Conservation (phyloP, 163 green algal genomes). For the Prototheca stagnorum region DNA sequence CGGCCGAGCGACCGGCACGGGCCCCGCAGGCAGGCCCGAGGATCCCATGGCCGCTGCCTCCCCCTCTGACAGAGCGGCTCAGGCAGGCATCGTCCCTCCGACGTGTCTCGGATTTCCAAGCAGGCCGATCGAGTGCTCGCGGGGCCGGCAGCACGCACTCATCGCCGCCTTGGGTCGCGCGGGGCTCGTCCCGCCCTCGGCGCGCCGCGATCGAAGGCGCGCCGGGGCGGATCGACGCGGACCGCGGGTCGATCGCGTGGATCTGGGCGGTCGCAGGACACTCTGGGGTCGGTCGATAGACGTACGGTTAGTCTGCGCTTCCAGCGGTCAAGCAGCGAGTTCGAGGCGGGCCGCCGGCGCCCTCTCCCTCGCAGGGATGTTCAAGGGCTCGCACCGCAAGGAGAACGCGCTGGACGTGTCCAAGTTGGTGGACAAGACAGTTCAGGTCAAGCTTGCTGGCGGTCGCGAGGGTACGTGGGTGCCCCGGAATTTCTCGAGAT, state of each 20-base stretch:
- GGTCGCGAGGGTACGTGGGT: slow-evolving; percentile 69
- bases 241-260: not conserved
- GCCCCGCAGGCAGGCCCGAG: not conserved
- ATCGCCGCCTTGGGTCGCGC: too few species aligned
- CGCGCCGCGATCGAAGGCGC: not conserved
- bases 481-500: not conserved
- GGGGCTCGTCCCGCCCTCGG: too few species aligned
- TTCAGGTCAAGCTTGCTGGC: slow-evolving; percentile 89
- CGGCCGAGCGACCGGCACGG: not conserved
- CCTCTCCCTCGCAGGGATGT: not conserved
- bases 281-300: not conserved
- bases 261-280: not conserved
- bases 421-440: slow-evolving; percentile 87
- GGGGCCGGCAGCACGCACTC: too few species aligned
- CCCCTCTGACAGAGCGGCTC: not conserved
- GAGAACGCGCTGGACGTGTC: slow-evolving; percentile 87
- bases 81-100: not conserved
- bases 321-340: not conserved
- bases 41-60: too few species aligned
- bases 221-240: not conserved
- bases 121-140: too few species aligned
- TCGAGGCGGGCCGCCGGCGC: not conserved
- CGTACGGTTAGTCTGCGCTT: not conserved
- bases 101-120: not conserved
- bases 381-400: slow-evolving; percentile 35